Evolutionary conservation across 2,329 filamentous ascomycete genomes (phyloP), one percentile per base, ranked within the genome.

Genomic region (Cladophialophora exuberans): DNA sequence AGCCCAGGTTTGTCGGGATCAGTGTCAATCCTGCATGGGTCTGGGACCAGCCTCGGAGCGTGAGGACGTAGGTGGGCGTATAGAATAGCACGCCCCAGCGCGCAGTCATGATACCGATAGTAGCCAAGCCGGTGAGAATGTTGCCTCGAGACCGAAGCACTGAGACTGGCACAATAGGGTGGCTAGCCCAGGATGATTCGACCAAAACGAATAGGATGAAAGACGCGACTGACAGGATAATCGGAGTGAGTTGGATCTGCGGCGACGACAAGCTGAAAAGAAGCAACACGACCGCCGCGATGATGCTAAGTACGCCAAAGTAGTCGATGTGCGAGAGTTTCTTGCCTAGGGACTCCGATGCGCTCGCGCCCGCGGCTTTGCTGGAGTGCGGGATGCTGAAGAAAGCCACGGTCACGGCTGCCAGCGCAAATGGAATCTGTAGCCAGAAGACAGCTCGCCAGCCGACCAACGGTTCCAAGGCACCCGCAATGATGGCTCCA

Each of bases 21-120:
- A 95, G 79, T 30, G 93, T 86, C 3, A 87, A 80, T 2, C 90
- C 90, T 2, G 89, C 87, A 1, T 83, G 76, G 1, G 88, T 86
- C 0, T 88, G 86, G 1, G 80, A 73, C 74, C 87, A 87, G 52
- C 83, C 83, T 2, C 86, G 83, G 1, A 94, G 86, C 3, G 88
- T 87, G 54, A 94, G 83, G 28, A 89, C 87, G 64, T 90, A 92
- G 38, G 90, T 83, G 0, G 90, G 90, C 0, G 86, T 82, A 71
- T 90, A 95, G 75, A 91, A 94, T 6, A 95, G 77, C 1, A 95
- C 79, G 5, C 80, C 80, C 90, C 89, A 95, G 54, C 90, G 85
- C 1, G 87, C 81, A 67, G 88, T 85, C 88, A 95, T 93, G 68
- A 90, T 81, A 17, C 87, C 85, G 0, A 92, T 79, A 45, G 90